Evolutionary conservation across 2,329 filamentous ascomycete species (phyloP).

Genomic region (Berkeleyomyces basicola): DNA sequence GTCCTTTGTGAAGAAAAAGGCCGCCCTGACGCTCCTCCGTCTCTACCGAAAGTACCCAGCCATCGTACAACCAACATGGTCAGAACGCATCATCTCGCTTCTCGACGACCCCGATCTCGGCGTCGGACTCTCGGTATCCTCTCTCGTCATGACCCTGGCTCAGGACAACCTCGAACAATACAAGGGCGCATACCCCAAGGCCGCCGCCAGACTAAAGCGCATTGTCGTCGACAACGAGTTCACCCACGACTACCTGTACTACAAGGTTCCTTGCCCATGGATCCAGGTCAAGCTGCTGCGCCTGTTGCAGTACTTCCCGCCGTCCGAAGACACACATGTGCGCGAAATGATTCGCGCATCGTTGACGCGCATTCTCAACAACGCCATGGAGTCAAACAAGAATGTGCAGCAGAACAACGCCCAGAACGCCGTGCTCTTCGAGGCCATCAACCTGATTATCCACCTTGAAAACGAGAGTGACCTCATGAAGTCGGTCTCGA

Average conservation of each 20-base stretch:
- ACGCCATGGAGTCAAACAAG: slow-evolving; percentile 85
- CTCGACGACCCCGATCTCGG: slow-evolving; percentile 96
- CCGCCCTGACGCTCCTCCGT: slow-evolving; percentile 78
- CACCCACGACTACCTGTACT: slow-evolving; percentile 85
- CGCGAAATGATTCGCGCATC: slow-evolving; percentile 85
- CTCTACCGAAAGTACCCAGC: slow-evolving; percentile 87
- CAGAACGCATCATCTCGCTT: slow-evolving; percentile 91
- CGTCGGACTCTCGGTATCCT: slow-evolving; percentile 88
- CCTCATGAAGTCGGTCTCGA: slow-evolving; percentile 90
- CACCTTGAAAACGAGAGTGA: slow-evolving; percentile 90
- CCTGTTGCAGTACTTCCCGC: slow-evolving; percentile 87
- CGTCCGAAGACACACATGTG: slow-evolving; percentile 90
- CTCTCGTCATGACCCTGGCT: slow-evolving; percentile 80
- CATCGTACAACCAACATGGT: slow-evolving; percentile 93
- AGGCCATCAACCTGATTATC: slow-evolving; percentile 96
- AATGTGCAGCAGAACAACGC: slow-evolving; percentile 99
- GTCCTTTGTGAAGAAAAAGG: slow-evolving; percentile 98
- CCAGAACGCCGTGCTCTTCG: slow-evolving; percentile 92
- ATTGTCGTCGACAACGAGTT: slow-evolving; percentile 85
- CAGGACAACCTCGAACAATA: slow-evolving; percentile 93
- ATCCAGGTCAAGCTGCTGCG: slow-evolving; percentile 88
- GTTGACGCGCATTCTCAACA: slow-evolving; percentile 75
- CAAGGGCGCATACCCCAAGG: slow-evolving; percentile 86
- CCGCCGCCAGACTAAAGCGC: slow-evolving; percentile 73
- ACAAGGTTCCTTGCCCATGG: slow-evolving; percentile 99